Base-by-base conservation (phyloP, 2,329 filamentous ascomycete genomes). In the Taxawa tesnikishii region DNA sequence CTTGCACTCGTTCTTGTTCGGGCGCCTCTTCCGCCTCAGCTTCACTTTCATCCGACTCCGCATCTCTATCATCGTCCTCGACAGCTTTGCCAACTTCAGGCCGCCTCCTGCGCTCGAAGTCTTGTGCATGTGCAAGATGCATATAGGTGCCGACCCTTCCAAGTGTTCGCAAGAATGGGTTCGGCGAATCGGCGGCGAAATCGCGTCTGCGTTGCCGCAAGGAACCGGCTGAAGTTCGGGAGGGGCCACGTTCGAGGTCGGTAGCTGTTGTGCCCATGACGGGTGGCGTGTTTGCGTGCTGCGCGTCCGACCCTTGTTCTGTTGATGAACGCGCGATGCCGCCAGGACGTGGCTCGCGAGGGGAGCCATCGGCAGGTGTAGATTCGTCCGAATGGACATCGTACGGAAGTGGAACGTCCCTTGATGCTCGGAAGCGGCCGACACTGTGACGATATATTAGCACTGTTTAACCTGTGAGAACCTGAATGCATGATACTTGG, bases 351-450 rank as follows among this genome's bases (percentile, higher is more conserved):
- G 18, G 19, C 5, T 35, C 26, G 9, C 29, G 26, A 2, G 17
- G 13, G 12, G 17, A 19, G 6, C 25, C 18, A 24, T 17, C 33
- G 19, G 21, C 24, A 18, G 26, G 14, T 10, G 34, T 23, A 5
- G 41, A 39, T 2, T 41, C 35, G 13, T 42, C 44, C 1, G 48
- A 31, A 5, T 56, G 45, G 10, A 70, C 29, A 9, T 73, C 67
- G 51, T 94, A 96, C 0, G 88, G 88, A 0, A 96, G 66, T 0
- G 84, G 84, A 0, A 93, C 72, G 47, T 94, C 87, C 34, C 88
- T 72, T 2, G 79, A 84, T 4, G 90, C 90, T 42, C 92, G 85
- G 67, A 92, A 92, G 43, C 83, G 76, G 12, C 76, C 73, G 2
- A 98, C 88, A 31, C 41, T 47, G 28, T 30, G 30, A 25, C n/a